Conservation (phyloP, 106 monocot species). For the Dendrobium huoshanense region DNA sequence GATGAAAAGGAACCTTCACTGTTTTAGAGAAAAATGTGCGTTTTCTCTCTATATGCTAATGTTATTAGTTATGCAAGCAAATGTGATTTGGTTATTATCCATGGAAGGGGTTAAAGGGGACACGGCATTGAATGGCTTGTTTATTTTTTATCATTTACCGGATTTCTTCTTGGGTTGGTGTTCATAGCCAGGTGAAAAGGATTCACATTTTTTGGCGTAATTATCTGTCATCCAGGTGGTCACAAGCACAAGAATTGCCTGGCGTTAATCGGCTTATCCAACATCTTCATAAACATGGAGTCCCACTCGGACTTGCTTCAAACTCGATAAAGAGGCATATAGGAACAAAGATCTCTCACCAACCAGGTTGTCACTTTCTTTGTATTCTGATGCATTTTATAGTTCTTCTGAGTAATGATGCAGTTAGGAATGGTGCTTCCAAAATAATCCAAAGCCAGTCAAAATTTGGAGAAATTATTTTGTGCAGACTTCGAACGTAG, state of each 20-base stretch:
- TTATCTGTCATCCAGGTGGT: constrained; percentile 33
- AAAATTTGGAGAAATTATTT: too few species aligned
- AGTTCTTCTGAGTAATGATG: too few species aligned
- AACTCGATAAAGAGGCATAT: constrained; percentile 58
- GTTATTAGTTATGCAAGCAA: background rate
- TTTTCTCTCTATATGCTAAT: background rate
- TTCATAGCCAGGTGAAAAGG: background rate
- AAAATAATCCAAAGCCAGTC: too few species aligned
- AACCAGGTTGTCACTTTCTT: constrained; percentile 32
- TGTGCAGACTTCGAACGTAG: too few species aligned
- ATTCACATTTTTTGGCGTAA: background rate
- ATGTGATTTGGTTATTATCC: background rate
- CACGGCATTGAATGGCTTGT: background rate
- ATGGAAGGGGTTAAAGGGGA: background rate
- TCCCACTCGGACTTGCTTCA: constrained; percentile 79
- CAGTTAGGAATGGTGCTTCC: too few species aligned
- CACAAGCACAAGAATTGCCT: constrained; percentile 50
- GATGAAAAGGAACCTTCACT: background rate
- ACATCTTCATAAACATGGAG: constrained; percentile 58
- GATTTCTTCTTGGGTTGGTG: background rate
- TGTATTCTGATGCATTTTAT: background rate
- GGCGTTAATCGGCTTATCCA: constrained; percentile 58
- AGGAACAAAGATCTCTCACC: constrained; percentile 50
- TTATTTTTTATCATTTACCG: background rate
- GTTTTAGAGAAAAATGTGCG: background rate